Evolutionary conservation across 495 filamentous ascomycete species (phyloP).

Genomic region (Hyaloscypha hepaticicola): DNA sequence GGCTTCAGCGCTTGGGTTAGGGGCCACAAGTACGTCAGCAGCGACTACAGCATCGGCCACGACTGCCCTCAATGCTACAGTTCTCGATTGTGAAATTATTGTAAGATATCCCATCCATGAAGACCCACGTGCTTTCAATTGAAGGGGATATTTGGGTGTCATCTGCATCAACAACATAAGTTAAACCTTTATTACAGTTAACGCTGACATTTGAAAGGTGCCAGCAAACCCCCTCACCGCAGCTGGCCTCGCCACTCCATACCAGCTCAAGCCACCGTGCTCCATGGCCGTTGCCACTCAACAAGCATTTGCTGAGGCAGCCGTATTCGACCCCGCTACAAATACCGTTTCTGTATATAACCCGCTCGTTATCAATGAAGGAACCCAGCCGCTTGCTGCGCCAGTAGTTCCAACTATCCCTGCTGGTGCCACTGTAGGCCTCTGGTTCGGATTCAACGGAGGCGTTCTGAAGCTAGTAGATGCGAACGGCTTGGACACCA

Average conservation of each 20-base stretch:
- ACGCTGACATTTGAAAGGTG: background rate
- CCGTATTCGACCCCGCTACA: background rate
- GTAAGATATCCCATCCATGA: too few species aligned
- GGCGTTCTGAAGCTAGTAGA: background rate
- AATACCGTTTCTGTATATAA: slow-evolving; percentile 7
- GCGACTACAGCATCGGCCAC: background rate
- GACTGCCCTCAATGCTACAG: background rate
- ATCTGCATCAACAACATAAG: too few species aligned
- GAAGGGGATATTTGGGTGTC: too few species aligned
- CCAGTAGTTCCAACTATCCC: background rate
- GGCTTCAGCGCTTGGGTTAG: background rate
- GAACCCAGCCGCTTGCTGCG: background rate
- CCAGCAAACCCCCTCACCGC: slow-evolving; percentile 8
- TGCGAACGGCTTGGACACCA: slow-evolving; percentile 1
- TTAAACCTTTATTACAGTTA: background rate
- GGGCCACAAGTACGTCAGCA: background rate
- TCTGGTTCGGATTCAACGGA: slow-evolving; percentile 7
- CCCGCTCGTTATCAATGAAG: background rate
- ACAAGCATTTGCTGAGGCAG: slow-evolving; percentile 9
- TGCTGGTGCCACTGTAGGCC: background rate
- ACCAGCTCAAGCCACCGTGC: slow-evolving; percentile 6
- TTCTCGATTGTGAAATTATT: background rate
- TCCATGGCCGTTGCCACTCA: slow-evolving; percentile 13
- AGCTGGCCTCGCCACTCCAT: slow-evolving; percentile 5
- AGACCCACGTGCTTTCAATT: too few species aligned